phyloP scores from a whole-genome alignment of 768 basidiomycete genomes.

The Amanita jacksonii region DNA sequence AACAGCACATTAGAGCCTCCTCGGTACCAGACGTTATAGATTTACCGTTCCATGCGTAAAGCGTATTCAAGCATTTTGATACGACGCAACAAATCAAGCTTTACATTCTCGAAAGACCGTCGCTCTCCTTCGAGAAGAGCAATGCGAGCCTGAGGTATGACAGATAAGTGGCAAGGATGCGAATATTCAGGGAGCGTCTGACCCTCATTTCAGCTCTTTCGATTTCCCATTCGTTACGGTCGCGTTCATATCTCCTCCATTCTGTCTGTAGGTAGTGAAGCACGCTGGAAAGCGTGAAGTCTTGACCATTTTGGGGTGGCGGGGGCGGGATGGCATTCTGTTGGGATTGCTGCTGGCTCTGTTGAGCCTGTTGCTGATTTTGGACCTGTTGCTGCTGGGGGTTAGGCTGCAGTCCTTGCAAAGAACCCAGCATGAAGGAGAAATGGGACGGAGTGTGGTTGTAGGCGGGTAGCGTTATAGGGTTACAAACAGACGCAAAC shows the following conservation, averaged over 20 bases:
- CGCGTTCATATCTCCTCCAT: slow-evolving; percentile 95
- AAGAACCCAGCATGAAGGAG: slow-evolving; percentile 66
- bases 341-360: slow-evolving; percentile 44
- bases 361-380: slow-evolving; percentile 48
- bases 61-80: slow-evolving; percentile 99
- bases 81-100: slow-evolving; percentile 89
- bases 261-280: slow-evolving; percentile 97
- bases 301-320: slow-evolving; percentile 80
- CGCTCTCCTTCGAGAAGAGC: slow-evolving; percentile 96
- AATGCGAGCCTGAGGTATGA: slow-evolving; percentile 70
- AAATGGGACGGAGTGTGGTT: slow-evolving; percentile 25
- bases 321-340: slow-evolving; percentile 57
- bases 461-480: slow-evolving; percentile 8
- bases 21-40: slow-evolving; percentile 14
- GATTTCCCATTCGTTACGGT: slow-evolving; percentile 99
- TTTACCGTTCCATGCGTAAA: slow-evolving; percentile 88
- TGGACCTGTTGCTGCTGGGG: slow-evolving; percentile 53
- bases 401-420: slow-evolving; percentile 53
- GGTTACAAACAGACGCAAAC: slow-evolving; percentile 33
- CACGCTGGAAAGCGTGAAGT: slow-evolving; percentile 88
- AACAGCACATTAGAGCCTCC: slow-evolving; percentile 30
- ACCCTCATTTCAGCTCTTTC: slow-evolving; percentile 99
- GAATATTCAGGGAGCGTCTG: slow-evolving; percentile 24
- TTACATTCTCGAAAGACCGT: slow-evolving; percentile 93
- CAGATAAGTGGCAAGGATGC: slow-evolving; percentile 22